Evolutionary conservation across 1,139 yeast genomes (phyloP).

Genomic region (Debaryomyces coudertii): DNA sequence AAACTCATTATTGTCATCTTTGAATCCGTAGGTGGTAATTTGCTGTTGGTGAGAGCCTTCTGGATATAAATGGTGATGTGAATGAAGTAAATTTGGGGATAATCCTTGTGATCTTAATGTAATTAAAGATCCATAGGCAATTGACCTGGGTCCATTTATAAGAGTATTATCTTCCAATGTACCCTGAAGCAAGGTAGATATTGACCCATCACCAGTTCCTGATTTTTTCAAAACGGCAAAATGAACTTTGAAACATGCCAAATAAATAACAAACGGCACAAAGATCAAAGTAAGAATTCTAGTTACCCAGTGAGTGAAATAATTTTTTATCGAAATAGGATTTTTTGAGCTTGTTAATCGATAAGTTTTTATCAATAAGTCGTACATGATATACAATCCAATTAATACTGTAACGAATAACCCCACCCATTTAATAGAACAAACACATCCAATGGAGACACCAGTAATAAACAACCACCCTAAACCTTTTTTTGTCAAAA

Average conservation of each 20-base stretch:
- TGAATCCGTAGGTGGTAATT: constrained; percentile 74
- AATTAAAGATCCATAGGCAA: constrained; percentile 62
- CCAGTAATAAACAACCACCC: constrained; percentile 72
- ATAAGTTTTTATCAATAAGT: constrained; percentile 67
- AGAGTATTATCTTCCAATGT: constrained; percentile 61
- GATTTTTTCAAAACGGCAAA: constrained; percentile 72
- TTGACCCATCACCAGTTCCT: constrained; percentile 79
- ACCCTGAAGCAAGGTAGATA: constrained; percentile 71
- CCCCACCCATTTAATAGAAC: constrained; percentile 96
- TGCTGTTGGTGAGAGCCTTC: constrained; percentile 77
- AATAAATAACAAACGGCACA: constrained; percentile 73
- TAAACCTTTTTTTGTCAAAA: constrained; percentile 51
- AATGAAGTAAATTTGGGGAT: constrained; percentile 70
- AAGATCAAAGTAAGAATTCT: constrained; percentile 70
- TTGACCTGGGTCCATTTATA: constrained; percentile 59
- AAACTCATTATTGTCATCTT: constrained; percentile 72
- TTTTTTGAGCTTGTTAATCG: constrained; percentile 40
- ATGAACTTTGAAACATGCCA: constrained; percentile 77
- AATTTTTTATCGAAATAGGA: constrained; percentile 37
- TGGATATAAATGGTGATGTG: constrained; percentile 70
- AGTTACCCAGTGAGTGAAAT: constrained; percentile 68
- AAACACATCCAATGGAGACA: constrained; percentile 84
- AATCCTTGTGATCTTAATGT: constrained; percentile 75
- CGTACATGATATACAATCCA: constrained; percentile 82
- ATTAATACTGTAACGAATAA: constrained; percentile 79